phyloP scores from a whole-genome alignment of 129 eudicot genomes.

The Tanacetum coccineum region DNA sequence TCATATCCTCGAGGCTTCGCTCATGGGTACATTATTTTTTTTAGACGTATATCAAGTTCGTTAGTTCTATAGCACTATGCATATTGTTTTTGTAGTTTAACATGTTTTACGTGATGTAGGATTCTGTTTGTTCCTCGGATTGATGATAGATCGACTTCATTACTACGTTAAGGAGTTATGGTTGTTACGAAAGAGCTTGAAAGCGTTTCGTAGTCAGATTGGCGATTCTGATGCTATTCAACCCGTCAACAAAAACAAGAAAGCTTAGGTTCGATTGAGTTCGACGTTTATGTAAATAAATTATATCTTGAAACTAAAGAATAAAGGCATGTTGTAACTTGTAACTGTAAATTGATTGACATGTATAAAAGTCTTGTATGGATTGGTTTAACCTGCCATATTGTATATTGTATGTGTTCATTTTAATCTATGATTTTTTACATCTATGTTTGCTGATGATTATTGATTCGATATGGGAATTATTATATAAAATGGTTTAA shows the following conservation, averaged over 20 bases:
- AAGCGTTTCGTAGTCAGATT: slow-evolving; percentile 32
- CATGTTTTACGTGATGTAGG: slow-evolving; percentile 36
- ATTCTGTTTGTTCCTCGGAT: slow-evolving; percentile 54
- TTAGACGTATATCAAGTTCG: neutral
- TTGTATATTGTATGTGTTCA: neutral
- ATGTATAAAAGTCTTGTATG: neutral
- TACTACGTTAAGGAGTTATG: slow-evolving; percentile 70
- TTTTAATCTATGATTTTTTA: neutral
- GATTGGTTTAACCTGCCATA: neutral
- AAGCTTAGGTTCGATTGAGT: slow-evolving; percentile 19
- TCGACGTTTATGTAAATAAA: slow-evolving; percentile 15
- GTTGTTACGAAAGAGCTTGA: slow-evolving; percentile 53
- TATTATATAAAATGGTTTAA: too few species aligned
- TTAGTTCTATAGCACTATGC: neutral
- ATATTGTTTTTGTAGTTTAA: neutral
- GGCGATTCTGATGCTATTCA: slow-evolving; percentile 28
- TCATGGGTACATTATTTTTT: slow-evolving; percentile 49
- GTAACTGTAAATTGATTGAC: too few species aligned
- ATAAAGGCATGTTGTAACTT: neutral
- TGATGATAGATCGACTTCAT: slow-evolving; percentile 80
- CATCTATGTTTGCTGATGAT: too few species aligned
- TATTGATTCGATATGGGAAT: too few species aligned
- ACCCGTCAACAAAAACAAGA: slow-evolving; percentile 28
- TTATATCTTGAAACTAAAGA: neutral
- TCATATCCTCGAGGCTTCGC: slow-evolving; percentile 63